These are phyloP conservation scores for Catharanthus roseus DNA, from an alignment of 257 asterid species.

Conservation along the genomic window DNA sequence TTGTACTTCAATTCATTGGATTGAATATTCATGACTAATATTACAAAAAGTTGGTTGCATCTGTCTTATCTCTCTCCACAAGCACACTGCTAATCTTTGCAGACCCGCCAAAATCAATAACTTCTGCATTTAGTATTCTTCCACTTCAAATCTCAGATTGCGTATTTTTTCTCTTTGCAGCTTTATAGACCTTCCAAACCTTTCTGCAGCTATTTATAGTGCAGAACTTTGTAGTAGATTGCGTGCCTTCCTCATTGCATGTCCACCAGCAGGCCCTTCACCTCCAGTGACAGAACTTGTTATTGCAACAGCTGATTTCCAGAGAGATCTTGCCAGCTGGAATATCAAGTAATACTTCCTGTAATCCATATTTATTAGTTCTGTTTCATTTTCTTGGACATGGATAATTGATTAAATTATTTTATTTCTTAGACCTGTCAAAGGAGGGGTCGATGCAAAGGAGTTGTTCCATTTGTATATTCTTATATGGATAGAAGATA, in stretches of 20 bases:
- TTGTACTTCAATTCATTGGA: no score
- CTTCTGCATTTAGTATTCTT: not conserved
- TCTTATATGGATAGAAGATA: constrained; percentile 48
- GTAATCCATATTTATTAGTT: not conserved
- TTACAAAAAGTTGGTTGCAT: no score
- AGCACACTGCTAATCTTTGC: no score
- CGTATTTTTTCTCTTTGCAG: constrained; percentile 25
- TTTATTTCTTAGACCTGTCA: constrained; percentile 33
- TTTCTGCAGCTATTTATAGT: constrained; percentile 50
- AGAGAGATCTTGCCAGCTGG: constrained; percentile 50
- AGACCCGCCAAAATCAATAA: not conserved
- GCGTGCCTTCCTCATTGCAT: constrained; percentile 56
- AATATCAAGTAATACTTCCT: constrained; percentile 31
- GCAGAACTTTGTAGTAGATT: constrained; percentile 47
- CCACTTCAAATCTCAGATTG: not conserved
- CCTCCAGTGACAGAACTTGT: constrained; percentile 48
- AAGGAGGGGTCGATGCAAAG: constrained; percentile 54
- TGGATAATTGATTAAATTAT: constrained; percentile 6
- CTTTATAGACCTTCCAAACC: constrained; percentile 46
- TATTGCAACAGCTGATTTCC: constrained; percentile 50
- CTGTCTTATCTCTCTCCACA: no score
- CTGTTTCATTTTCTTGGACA: not conserved
- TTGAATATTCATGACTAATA: no score
- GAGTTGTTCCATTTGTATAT: constrained; percentile 50
- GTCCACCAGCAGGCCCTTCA: constrained; percentile 50